A percentile compares a stretch with the other conserved stretches of the same genome.
These are phyloP conservation scores for Hyaloscypha hepaticicola DNA, from an alignment of 495 filamentous ascomycete genomes.

Conservation along the genomic window DNA sequence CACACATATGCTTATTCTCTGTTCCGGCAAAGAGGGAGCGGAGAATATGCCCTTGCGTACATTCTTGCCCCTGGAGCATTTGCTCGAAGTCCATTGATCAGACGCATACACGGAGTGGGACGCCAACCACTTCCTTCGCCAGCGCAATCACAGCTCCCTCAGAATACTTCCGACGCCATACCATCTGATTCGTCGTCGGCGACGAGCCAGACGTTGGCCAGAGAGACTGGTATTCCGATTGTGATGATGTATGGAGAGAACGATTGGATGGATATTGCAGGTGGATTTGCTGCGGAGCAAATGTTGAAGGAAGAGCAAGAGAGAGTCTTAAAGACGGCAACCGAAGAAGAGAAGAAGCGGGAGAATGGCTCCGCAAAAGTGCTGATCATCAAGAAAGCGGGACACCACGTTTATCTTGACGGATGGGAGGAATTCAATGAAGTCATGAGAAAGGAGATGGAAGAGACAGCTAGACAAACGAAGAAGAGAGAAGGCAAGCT, in stretches of 20 bases:
- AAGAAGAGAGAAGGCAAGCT: conserved; percentile 21
- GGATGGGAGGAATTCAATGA: conserved; percentile 87
- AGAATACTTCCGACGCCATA: conserved; percentile 13
- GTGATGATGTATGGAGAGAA: conserved; percentile 94
- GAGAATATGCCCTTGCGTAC: conserved; percentile 92
- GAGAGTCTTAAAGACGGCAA: conserved; percentile 55
- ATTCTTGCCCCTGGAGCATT: conserved; percentile 92
- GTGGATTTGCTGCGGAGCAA: conserved; percentile 76
- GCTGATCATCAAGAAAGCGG: conserved; percentile 75
- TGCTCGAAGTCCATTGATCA: conserved; percentile 83
- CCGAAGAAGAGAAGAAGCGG: conserved; percentile 62
- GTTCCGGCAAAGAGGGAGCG: conserved; percentile 89
- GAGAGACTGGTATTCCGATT: conserved; percentile 78
- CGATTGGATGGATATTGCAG: conserved; percentile 97
- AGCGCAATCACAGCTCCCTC: conserved; percentile 18
- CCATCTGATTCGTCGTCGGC: conserved; percentile 18
- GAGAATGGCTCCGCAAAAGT: conserved; percentile 86
- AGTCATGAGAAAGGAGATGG: conserved; percentile 73
- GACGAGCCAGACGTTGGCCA: conserved; percentile 28
- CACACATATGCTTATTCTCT: conserved; percentile 93
- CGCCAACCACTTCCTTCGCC: conserved; percentile 50
- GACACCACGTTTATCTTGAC: conserved; percentile 93
- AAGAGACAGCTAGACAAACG: conserved; percentile 61
- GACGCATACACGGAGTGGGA: conserved; percentile 82
- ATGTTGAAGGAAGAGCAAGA: conserved; percentile 71